Percentiles rank a stretch among this genome's conserved stretches.
Evolutionary conservation across 495 filamentous ascomycete genomes (phyloP).

Genomic region (Staphylotrichum longicolle): DNA sequence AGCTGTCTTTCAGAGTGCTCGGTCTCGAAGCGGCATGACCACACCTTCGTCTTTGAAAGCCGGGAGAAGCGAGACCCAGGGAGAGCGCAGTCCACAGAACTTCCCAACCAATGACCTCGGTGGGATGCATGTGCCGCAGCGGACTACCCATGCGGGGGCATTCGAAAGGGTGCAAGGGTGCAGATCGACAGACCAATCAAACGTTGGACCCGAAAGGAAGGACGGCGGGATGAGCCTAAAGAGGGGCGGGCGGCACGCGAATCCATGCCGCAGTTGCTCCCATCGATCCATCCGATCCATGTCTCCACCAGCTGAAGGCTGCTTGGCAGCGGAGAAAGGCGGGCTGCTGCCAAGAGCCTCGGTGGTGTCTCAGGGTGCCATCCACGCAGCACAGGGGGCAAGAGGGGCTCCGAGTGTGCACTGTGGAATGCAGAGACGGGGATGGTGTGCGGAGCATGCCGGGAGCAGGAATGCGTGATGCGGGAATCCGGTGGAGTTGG

Average conservation of each 20-base stretch:
- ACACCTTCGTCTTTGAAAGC: too few species aligned
- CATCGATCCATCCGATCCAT: slow-evolving; percentile 27
- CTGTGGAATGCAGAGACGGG: too few species aligned
- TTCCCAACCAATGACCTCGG: slow-evolving; percentile 10
- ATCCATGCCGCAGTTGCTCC: slow-evolving; percentile 25
- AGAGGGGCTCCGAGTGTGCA: too few species aligned
- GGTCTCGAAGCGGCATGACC: too few species aligned
- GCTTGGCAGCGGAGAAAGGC: slow-evolving; percentile 16
- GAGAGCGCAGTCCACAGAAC: too few species aligned
- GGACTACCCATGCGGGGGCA: slow-evolving; percentile 20
- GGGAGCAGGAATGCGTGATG: too few species aligned
- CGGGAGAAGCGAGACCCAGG: too few species aligned
- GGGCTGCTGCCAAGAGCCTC: background rate
- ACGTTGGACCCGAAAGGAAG: slow-evolving; percentile 26
- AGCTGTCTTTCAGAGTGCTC: too few species aligned
- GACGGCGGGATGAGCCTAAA: slow-evolving; percentile 37
- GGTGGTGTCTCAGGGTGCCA: too few species aligned
- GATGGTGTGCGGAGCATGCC: too few species aligned
- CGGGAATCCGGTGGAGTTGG: too few species aligned
- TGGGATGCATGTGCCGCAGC: slow-evolving; percentile 15
- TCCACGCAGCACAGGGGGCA: too few species aligned
- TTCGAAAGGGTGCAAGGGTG: slow-evolving; percentile 26
- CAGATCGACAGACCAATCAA: slow-evolving; percentile 20
- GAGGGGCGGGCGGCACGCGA: slow-evolving; percentile 26
- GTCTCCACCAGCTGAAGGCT: slow-evolving; percentile 14